Evolutionary conservation across 1,284 basidiomycete species (phyloP).

Genomic region (Cryptococcus sp.): DNA sequence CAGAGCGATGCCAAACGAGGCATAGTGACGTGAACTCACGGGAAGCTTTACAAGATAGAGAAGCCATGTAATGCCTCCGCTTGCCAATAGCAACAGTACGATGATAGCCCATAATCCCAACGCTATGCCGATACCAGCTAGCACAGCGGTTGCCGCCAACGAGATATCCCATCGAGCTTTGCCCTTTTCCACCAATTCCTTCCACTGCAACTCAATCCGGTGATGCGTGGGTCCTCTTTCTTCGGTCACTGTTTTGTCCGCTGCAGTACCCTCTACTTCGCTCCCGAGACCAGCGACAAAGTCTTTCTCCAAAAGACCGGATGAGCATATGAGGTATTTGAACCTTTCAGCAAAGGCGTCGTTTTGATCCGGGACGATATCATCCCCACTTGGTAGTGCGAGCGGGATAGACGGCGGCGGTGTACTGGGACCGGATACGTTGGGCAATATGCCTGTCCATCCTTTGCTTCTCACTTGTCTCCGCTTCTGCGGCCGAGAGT

Average conservation of each 20-base stretch:
- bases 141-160: constrained; percentile 12
- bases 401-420: not conserved
- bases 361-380: not conserved
- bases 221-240: not conserved
- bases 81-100: no score
- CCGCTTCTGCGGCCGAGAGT: no score
- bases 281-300: constrained; percentile 26
- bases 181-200: not conserved
- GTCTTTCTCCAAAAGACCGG: constrained; percentile 44
- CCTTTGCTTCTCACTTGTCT: not conserved
- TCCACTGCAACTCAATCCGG: not conserved
- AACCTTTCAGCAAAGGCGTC: constrained; percentile 43
- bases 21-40: not conserved
- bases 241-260: not conserved
- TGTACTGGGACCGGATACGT: constrained; percentile 13
- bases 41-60: no score
- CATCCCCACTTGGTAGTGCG: constrained; percentile 1
- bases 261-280: constrained; percentile 3
- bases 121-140: constrained; percentile 6
- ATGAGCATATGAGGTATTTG: constrained; percentile 46
- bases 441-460: constrained; percentile 16
- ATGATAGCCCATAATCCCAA: not conserved
- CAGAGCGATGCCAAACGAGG: not conserved
- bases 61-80: no score
- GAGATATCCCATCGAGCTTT: constrained; percentile 28